phyloP scores from a whole-genome alignment of 768 basidiomycete species.

The Leucocoprinus sp. region DNA sequence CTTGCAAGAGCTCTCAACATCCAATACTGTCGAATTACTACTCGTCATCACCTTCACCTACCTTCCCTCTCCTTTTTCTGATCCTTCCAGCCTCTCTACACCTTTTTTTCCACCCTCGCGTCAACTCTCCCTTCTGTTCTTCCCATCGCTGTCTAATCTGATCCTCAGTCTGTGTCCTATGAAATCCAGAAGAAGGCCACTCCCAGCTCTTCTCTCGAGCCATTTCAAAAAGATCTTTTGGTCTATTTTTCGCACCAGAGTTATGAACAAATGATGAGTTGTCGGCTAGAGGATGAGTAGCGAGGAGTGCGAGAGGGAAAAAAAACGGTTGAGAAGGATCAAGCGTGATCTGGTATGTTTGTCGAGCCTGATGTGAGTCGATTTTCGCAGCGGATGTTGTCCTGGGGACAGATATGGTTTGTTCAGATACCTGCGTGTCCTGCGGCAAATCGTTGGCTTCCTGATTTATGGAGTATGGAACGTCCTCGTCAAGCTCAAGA shows the following conservation, averaged over 20 bases:
- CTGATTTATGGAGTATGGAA: conserved; percentile 21
- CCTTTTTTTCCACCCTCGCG: conserved; percentile 69
- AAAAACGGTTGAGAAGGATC: conserved; percentile 53
- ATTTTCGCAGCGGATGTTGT: conserved; percentile 13
- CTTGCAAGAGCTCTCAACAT: too few species aligned
- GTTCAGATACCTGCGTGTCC: conserved; percentile 1
- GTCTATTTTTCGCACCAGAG: conserved; percentile 22
- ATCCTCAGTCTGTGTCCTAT: conserved; percentile 42
- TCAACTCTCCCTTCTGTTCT: conserved; percentile 54
- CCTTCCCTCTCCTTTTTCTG: conserved; percentile 43
- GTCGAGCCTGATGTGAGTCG: conserved; percentile 14
- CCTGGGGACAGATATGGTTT: conserved; percentile 9
- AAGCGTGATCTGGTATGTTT: conserved; percentile 23
- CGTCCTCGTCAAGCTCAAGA: conserved; percentile 57
- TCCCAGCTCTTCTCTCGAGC: conserved; percentile 41
- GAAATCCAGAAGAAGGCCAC: conserved; percentile 39
- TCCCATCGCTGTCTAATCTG: conserved; percentile 69
- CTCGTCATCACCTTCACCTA: conserved; percentile 21
- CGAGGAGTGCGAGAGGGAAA: conserved; percentile 38
- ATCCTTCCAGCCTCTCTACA: conserved; percentile 70
- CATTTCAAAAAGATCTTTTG: conserved; percentile 41
- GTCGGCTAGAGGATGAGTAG: not conserved
- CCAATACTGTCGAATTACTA: too few species aligned
- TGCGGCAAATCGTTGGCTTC: not conserved
- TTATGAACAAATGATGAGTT: not conserved